Evolutionary conservation across 2,329 filamentous ascomycete species (phyloP), one percentile per base, ranked within the genome.

Genomic region (Neopestalotiopsis clavispora): DNA sequence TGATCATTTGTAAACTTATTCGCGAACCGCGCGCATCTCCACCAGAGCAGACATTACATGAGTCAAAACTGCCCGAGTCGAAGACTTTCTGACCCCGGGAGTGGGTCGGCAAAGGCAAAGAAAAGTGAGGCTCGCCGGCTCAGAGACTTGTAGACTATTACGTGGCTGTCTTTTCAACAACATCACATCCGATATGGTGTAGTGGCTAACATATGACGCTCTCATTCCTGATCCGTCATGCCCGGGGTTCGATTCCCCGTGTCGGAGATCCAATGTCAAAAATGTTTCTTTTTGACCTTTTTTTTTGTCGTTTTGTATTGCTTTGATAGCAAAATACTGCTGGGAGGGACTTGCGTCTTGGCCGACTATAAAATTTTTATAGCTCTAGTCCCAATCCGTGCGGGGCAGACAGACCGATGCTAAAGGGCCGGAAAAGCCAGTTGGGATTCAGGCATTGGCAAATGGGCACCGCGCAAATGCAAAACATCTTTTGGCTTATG

Each of bases 161-260:
- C 23, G 23, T 14, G 28, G 4, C 57, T 23, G 9, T 23, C 13
- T 7, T 30, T 23, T 59, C 28, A 34, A 59, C 57, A 59, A 34
- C 2, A n/a, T 52, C 45, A 52, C 12, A 59, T 59, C 57, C 57
- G 57, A 59, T 30, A 30, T 59, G 57, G 57, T 59, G 57, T 59
- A 59, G 57, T 30, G 57, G 57, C 30, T 59, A 59, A 59, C 57
- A 59, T 59, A 30, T 59, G 30, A 59, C 57, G 57, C 57, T 59
- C 57, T 59, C 57, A 59, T 30, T 66, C 23, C 42, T 40, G 49
- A 61, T 61, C 73, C 73, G 73, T 72, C 70, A 72, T 74, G 74
- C 74, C 71, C 73, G 73, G 73, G 74, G 74, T 75, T 75, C 73
- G 73, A 75, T 74, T 75, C 74, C 74, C 73, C 73, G 74, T 70